Evolutionary conservation across 305 asterid species (phyloP).

Genomic region (Striga hermonthica): DNA sequence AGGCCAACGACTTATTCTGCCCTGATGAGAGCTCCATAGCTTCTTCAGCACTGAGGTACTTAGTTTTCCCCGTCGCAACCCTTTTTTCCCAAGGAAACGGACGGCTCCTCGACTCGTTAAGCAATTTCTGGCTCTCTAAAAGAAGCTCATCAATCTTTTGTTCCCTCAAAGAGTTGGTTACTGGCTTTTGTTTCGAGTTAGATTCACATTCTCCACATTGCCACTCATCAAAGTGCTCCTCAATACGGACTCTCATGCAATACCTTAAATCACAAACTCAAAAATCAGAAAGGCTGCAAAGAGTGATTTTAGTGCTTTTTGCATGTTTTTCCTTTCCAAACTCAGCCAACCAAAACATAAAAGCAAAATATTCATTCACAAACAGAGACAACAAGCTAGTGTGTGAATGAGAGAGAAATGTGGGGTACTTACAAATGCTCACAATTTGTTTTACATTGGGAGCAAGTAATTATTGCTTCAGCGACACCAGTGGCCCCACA

Average conservation of each 20-base stretch:
- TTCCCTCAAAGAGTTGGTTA: not conserved
- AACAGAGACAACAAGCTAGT: slow-evolving; percentile 15
- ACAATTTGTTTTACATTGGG: slow-evolving; percentile 36
- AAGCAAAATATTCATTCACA: not conserved
- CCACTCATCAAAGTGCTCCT: slow-evolving; percentile 33
- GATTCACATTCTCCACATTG: slow-evolving; percentile 38
- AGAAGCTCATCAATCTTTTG: slow-evolving; percentile 21
- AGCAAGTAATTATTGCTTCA: slow-evolving; percentile 41
- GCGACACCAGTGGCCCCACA: slow-evolving; percentile 50
- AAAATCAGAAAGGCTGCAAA: slow-evolving; percentile 19
- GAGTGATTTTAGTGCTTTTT: slow-evolving; percentile 7
- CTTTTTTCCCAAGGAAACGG: slow-evolving; percentile 35
- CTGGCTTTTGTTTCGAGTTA: slow-evolving; percentile 18
- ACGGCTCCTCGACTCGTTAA: slow-evolving; percentile 26
- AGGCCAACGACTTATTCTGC: slow-evolving; percentile 20
- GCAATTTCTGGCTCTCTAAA: slow-evolving; percentile 18
- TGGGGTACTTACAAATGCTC: slow-evolving; percentile 48
- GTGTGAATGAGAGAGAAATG: slow-evolving; percentile 23
- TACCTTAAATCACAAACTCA: slow-evolving; percentile 38
- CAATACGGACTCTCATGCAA: slow-evolving; percentile 34
- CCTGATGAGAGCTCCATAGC: slow-evolving; percentile 44
- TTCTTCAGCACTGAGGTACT: slow-evolving; percentile 39
- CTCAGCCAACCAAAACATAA: not conserved
- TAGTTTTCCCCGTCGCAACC: slow-evolving; percentile 43
- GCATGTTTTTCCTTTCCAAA: not conserved